Evolutionary conservation across 129 eudicot genomes (phyloP).

Genomic region (Artemisia argyi): DNA sequence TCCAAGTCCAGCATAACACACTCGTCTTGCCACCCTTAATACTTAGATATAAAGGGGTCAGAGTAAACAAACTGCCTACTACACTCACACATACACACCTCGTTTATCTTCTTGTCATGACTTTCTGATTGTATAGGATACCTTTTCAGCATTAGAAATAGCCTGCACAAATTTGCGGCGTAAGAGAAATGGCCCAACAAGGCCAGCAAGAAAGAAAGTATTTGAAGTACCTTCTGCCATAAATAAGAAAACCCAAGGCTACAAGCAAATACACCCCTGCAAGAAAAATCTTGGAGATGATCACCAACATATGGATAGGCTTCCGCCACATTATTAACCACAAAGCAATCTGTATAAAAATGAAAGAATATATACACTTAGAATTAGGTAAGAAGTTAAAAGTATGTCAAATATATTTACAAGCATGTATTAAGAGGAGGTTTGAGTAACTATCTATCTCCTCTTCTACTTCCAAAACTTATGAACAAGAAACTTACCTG

Average conservation of each 20-base stretch:
- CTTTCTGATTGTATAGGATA: conserved; percentile 92
- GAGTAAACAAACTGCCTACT: background rate
- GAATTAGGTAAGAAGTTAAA: too few relatives aligned
- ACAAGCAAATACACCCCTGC: conserved; percentile 89
- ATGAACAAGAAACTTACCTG: conserved; percentile 48
- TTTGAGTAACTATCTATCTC: too few relatives aligned
- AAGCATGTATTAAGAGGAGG: too few relatives aligned
- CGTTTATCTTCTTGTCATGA: conserved; percentile 82
- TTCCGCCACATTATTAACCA: conserved; percentile 93
- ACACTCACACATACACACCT: conserved; percentile 43
- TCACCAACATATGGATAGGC: conserved; percentile 50
- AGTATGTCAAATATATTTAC: too few relatives aligned
- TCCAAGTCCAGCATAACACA: too few relatives aligned
- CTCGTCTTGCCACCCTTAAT: too few relatives aligned
- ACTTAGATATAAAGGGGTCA: background rate
- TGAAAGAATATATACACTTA: conserved; percentile 2
- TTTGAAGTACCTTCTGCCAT: conserved; percentile 81
- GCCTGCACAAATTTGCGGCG: conserved; percentile 45
- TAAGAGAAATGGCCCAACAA: background rate
- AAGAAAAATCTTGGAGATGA: conserved; percentile 83
- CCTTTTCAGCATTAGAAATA: conserved; percentile 77
- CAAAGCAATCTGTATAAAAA: conserved; percentile 50
- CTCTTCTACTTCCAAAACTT: too few relatives aligned
- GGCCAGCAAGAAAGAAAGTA: background rate
- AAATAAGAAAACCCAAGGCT: conserved; percentile 82